phyloP scores from a whole-genome alignment of 2,329 filamentous ascomycete genomes.

The Claviceps paspali region DNA sequence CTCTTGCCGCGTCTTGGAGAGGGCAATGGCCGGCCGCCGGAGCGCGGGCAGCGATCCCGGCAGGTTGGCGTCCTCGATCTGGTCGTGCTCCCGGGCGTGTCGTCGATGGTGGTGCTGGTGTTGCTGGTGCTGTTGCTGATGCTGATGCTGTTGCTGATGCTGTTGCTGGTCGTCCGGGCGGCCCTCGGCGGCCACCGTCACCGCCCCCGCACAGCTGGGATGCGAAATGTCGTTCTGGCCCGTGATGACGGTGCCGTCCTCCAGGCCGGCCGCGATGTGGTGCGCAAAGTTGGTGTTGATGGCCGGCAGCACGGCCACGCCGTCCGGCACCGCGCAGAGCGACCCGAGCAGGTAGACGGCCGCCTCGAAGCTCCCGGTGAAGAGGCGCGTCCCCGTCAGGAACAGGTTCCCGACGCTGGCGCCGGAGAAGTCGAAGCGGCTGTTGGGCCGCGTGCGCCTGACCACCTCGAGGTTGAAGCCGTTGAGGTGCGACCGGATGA shows the following conservation, averaged over 20 bases:
- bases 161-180: no score
- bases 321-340: constrained; percentile 68
- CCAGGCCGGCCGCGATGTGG: constrained; percentile 75
- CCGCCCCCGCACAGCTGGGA: no score
- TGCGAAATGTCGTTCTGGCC: constrained; percentile 91
- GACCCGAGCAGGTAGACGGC: constrained; percentile 81
- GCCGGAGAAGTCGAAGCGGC: constrained; percentile 62
- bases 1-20: constrained; percentile 56
- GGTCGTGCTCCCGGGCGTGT: constrained; percentile 48
- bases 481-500: constrained; percentile 65
- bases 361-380: constrained; percentile 83
- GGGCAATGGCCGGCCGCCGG: constrained; percentile 65
- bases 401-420: constrained; percentile 70
- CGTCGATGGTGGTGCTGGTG: constrained; percentile 17
- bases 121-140: no score
- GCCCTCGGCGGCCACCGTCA: no score
- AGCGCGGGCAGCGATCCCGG: constrained; percentile 69
- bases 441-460: constrained; percentile 57
- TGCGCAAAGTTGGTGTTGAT: constrained; percentile 93
- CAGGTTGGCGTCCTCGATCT: constrained; percentile 64
- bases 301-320: constrained; percentile 68
- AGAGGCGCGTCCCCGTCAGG: constrained; percentile 70
- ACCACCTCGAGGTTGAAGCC: constrained; percentile 64
- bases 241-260: constrained; percentile 62
- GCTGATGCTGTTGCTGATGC: no score